Percentiles rank a stretch among this genome's conserved stretches.
Conservation (phyloP, 257 asterid species). For the Penstemon davidsonii region DNA sequence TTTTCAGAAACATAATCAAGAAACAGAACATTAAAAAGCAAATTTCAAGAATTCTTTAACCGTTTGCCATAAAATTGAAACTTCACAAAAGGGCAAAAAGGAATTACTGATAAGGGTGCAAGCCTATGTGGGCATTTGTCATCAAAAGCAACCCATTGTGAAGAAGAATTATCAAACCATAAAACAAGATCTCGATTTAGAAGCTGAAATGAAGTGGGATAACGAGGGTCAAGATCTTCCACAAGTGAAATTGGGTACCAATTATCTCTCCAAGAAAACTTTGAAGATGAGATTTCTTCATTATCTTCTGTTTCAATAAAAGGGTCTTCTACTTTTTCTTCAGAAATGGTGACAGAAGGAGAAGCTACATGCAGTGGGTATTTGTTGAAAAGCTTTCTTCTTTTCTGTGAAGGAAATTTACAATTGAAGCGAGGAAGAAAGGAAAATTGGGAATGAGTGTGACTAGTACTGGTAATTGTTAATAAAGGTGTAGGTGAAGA, state of each 20-base stretch:
- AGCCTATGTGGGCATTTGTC: conserved; percentile 98
- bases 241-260: no score
- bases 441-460: conserved; percentile 19
- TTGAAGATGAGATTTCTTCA: no score
- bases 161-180: conserved; percentile 78
- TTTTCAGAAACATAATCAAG: no score
- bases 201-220: conserved; percentile 92
- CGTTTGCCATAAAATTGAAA: not conserved
- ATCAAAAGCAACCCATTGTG: conserved; percentile 90
- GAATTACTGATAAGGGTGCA: conserved; percentile 87
- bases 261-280: no score
- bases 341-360: conserved; percentile 46
- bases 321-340: conserved; percentile 39
- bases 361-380: conserved; percentile 56
- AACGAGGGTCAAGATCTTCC: conserved; percentile 22
- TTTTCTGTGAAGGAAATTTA: conserved; percentile 21
- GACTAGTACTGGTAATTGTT: conserved; percentile 25
- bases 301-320: no score
- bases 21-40: not conserved
- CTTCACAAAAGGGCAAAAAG: not conserved
- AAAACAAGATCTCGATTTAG: conserved; percentile 88
- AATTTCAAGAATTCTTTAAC: not conserved
- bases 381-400: conserved; percentile 23
- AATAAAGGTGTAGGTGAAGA: conserved; percentile 36
- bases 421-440: conserved; percentile 23